Evolutionary conservation across 306 rosid genomes (phyloP).

Genomic region (Cajanus cajan): DNA sequence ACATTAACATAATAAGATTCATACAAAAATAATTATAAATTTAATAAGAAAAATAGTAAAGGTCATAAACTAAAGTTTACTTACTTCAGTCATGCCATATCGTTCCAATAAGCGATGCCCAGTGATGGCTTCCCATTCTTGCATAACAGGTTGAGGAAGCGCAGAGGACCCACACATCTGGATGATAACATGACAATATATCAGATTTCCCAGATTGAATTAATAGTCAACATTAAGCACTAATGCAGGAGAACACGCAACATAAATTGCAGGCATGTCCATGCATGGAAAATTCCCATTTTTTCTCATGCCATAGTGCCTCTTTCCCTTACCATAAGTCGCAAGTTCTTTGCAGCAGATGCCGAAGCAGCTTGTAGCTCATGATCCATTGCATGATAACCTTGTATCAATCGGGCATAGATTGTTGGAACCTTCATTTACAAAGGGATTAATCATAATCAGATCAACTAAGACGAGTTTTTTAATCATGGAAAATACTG

Average conservation of each 20-base stretch:
- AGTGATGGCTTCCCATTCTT: constrained; percentile 80
- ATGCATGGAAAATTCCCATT: constrained; percentile 16
- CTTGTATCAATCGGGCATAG: constrained; percentile 83
- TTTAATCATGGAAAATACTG: background rate
- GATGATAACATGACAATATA: constrained; percentile 7
- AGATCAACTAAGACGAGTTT: constrained; percentile 13
- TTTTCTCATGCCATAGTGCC: background rate
- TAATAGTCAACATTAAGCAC: constrained; percentile 14
- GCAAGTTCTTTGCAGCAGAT: constrained; percentile 79
- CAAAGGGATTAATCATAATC: constrained; percentile 20
- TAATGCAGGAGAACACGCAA: background rate
- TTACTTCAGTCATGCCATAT: constrained; percentile 96
- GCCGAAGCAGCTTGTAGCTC: constrained; percentile 73
- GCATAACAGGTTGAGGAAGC: constrained; percentile 89
- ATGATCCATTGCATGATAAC: constrained; percentile 77
- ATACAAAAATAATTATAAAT: background rate
- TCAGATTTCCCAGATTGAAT: constrained; percentile 5
- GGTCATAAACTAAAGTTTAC: constrained; percentile 30
- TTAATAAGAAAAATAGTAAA: constrained; percentile 13
- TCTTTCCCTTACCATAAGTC: constrained; percentile 74
- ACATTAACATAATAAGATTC: constrained; percentile 30
- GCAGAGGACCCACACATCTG: constrained; percentile 99
- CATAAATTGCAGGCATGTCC: background rate
- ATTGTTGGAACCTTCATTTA: constrained; percentile 85
- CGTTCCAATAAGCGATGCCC: constrained; percentile 93